These are phyloP conservation scores for Poterioochromonas sp. DNA, from an alignment of 352 stramenopile genomes.

Conservation along the genomic window DNA sequence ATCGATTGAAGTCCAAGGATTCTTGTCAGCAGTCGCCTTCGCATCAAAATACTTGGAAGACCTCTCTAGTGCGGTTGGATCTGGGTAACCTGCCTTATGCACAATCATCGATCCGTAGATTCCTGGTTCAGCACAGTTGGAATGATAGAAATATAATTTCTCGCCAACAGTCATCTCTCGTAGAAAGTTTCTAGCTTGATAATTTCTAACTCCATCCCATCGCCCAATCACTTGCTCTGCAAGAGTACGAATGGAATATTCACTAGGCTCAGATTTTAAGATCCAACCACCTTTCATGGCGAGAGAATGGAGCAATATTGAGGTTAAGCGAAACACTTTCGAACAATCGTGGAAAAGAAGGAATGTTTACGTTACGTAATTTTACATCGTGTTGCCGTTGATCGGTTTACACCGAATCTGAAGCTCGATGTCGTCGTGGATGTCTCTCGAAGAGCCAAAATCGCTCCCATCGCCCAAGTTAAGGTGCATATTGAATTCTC, in stretches of 20 bases:
- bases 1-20: background rate
- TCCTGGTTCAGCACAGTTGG: constrained; percentile 24
- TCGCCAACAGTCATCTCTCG: constrained; percentile 32
- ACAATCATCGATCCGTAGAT: constrained; percentile 2
- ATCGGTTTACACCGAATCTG: no score
- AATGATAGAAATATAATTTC: constrained; percentile 33
- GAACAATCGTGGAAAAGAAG: background rate
- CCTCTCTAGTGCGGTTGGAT: constrained; percentile 1
- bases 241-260: constrained; percentile 21
- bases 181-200: constrained; percentile 35
- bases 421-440: no score
- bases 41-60: constrained; percentile 29
- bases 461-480: no score
- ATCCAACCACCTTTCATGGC: constrained; percentile 8
- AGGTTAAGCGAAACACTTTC: no score
- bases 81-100: background rate
- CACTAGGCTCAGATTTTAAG: constrained; percentile 34
- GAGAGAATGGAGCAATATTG: background rate
- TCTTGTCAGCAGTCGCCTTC: background rate
- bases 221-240: constrained; percentile 1
- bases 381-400: background rate
- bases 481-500: no score
- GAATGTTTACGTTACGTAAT: background rate
- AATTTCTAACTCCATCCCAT: constrained; percentile 33
- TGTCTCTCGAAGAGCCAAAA: no score